Conservation (phyloP, 306 rosid species). For the Vicia faba region DNA sequence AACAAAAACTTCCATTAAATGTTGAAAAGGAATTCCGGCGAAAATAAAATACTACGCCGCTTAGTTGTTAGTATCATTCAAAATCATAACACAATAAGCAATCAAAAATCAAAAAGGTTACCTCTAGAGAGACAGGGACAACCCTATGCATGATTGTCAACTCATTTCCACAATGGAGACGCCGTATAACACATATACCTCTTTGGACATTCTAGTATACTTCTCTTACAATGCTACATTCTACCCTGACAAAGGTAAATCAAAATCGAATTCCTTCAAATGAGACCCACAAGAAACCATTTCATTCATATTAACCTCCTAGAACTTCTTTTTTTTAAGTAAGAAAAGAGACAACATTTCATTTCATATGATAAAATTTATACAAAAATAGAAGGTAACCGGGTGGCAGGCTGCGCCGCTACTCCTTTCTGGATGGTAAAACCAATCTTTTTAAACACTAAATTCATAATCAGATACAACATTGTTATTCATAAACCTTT, state of each 20-base stretch:
- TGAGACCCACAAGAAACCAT: conserved; percentile 11
- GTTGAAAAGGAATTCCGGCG: neutral
- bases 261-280: conserved; percentile 18
- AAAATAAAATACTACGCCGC: neutral
- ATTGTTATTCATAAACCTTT: no score
- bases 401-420: no score
- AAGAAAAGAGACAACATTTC: no score
- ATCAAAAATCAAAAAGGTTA: neutral
- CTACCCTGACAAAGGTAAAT: neutral
- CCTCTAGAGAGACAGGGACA: neutral
- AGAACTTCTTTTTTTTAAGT: no score
- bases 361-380: no score
- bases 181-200: neutral
- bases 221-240: conserved; percentile 9
- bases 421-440: no score
- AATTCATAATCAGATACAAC: no score
- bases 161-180: neutral
- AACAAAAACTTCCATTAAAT: conserved; percentile 16
- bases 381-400: no score
- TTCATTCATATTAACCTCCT: no score
- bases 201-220: conserved; percentile 1
- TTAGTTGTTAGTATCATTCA: neutral
- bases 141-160: conserved; percentile 9
- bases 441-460: no score
- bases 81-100: conserved; percentile 11